These are phyloP conservation scores for Drechslera avenae DNA, from an alignment of 2,329 filamentous ascomycete species.

Conservation along the genomic window DNA sequence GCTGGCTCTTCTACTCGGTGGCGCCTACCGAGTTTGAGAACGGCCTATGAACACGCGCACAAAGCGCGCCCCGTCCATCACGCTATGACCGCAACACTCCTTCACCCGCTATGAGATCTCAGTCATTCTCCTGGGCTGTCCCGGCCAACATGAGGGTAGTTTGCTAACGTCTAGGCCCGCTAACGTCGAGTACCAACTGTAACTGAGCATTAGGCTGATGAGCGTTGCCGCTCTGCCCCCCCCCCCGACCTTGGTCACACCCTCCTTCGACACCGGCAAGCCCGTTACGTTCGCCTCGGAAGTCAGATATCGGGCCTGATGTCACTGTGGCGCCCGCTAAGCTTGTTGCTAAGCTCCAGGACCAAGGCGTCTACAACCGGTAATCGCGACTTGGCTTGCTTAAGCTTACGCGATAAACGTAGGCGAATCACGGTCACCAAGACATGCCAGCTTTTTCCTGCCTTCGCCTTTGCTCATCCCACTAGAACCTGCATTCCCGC, in stretches of 20 bases:
- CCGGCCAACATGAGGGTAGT: conserved; percentile 10
- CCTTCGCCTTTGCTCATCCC: no score
- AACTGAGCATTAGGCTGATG: not conserved
- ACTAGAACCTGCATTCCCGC: no score
- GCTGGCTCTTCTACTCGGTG: conserved; percentile 10
- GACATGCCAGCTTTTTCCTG: conserved; percentile 6
- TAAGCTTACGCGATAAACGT: conserved; percentile 9
- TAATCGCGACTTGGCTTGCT: conserved; percentile 16
- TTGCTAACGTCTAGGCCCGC: not conserved
- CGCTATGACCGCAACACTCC: conserved; percentile 24
- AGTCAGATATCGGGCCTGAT: conserved; percentile 3
- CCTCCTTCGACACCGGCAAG: not conserved
- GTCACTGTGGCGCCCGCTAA: conserved; percentile 15
- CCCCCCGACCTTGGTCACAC: not conserved
- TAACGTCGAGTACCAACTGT: not conserved
- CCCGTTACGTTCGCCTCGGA: not conserved
- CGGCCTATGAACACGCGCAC: conserved; percentile 23
- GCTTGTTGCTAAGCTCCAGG: conserved; percentile 8
- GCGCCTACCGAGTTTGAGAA: conserved; percentile 13
- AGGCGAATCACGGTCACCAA: conserved; percentile 6
- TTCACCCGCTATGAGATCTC: conserved; percentile 19
- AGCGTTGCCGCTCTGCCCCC: not conserved
- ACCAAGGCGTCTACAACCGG: conserved; percentile 5
- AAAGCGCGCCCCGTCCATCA: conserved; percentile 4
- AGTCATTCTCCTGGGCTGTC: conserved; percentile 11